These are phyloP conservation scores for Nepenthes alata DNA, from an alignment of 179 eudicot species.

Conservation along the genomic window DNA sequence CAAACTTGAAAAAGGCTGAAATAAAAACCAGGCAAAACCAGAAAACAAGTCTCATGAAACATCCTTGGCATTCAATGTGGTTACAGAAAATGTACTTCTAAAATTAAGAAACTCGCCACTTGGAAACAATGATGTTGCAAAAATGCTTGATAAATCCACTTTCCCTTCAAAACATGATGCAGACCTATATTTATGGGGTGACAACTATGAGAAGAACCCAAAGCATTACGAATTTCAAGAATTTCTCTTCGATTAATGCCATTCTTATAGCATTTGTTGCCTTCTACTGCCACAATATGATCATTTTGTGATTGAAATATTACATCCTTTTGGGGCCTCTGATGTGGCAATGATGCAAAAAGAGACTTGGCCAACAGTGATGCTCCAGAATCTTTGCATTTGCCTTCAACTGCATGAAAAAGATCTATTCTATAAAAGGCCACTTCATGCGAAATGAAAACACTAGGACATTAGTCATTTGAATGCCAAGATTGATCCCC, in stretches of 20 bases:
- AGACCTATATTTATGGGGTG: conserved; percentile 44
- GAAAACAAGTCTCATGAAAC: conserved; percentile 4
- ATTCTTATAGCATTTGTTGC: conserved; percentile 28
- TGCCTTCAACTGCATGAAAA: conserved; percentile 85
- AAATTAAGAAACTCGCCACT: too few relatives aligned
- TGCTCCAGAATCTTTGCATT: conserved; percentile 66
- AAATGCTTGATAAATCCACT: conserved; percentile 11
- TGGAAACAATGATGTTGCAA: not conserved
- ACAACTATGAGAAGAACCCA: conserved; percentile 26
- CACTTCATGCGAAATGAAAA: conserved; percentile 13
- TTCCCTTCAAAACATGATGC: conserved; percentile 21
- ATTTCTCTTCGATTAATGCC: conserved; percentile 26
- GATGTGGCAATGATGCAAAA: conserved; percentile 54
- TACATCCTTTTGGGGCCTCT: conserved; percentile 30
- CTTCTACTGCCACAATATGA: conserved; percentile 27
- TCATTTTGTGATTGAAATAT: conserved; percentile 35
- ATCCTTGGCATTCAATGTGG: conserved; percentile 5
- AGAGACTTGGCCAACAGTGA: conserved; percentile 90
- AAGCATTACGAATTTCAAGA: conserved; percentile 31
- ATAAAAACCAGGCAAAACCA: conserved; percentile 16
- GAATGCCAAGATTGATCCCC: not conserved
- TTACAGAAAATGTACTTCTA: not conserved
- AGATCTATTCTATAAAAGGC: conserved; percentile 50
- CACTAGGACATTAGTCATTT: conserved; percentile 3
- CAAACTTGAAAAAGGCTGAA: conserved; percentile 85